Evolutionary conservation across 768 basidiomycete genomes (phyloP), one percentile per base, ranked within the genome.

Genomic region (Suillus cothurnatus): DNA sequence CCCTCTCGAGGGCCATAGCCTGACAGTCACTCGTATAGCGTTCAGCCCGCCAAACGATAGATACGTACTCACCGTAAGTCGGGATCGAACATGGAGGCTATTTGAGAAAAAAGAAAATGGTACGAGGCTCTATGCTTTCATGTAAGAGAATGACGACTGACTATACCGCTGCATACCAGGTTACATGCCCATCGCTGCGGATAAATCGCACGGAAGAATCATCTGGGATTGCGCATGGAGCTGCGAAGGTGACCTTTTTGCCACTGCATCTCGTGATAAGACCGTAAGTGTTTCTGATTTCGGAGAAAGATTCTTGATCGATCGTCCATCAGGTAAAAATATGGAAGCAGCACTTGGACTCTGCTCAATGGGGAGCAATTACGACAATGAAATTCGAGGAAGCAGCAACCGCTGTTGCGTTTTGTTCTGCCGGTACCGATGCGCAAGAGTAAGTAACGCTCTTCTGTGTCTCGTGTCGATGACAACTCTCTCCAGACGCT

Each of bases 211-310:
- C 76, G 85, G 86, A 1, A 86, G 97, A 45, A 97, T 99, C 71
- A 91, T 99, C 41, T 96, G 97, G 95, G 97, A 99, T 74, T 93
- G 92, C 71, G 86, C 88, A 17, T 99, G 96, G 95, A 83, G 91
- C 1, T 72, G 78, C 1, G 89, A 93, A 69, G 88, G 88, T 8
- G 85, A 88, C 69, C 71, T 90, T 19, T 99, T 99, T 72, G 95
- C 89, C 14, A 99, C 97, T 3, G 96, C 93, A 1, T 95, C 96
- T 3, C 86, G 97, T 50, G 97, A 99, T 77, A 99, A 97, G 80
- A 94, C 93, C 17, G 96, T 94, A 69, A 63, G 85, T 68, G 21
- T 23, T 28, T 2, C 4, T 38, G n/a, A 58, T 31, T 45, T 28
- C 0, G n/a, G 28, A 12, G 12, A 47, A 15, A 52, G 23, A 8